These are phyloP conservation scores for Ilyonectria robusta DNA, from an alignment of 2,329 filamentous ascomycete genomes.

Conservation along the genomic window DNA sequence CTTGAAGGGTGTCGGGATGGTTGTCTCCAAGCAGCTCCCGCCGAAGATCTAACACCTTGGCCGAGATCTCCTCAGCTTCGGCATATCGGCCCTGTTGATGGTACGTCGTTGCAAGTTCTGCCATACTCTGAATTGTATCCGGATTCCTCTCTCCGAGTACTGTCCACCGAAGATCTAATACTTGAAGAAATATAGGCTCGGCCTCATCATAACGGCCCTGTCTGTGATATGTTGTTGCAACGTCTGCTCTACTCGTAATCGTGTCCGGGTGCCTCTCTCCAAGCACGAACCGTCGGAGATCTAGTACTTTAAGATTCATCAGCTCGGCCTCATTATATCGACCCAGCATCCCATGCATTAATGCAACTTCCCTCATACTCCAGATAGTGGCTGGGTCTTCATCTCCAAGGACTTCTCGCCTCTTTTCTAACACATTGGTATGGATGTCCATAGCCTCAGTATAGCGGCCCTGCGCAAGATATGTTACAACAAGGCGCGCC, in stretches of 20 bases:
- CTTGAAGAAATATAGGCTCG: background rate
- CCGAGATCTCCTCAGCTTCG: background rate
- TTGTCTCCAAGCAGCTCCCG: background rate
- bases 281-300: background rate
- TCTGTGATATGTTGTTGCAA: background rate
- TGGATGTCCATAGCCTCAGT: background rate
- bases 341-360: background rate
- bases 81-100: background rate
- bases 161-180: background rate
- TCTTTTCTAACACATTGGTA: no score
- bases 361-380: background rate
- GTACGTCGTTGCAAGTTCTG: background rate
- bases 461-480: no score
- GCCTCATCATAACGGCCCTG: background rate
- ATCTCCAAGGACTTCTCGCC: background rate
- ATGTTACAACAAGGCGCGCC: no score
- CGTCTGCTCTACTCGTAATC: background rate
- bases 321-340: background rate
- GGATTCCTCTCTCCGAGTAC: slow-evolving; percentile 24
- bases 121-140: background rate
- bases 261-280: background rate
- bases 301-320: background rate
- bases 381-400: background rate
- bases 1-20: background rate
- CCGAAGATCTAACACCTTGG: background rate